Conservation (phyloP, 768 basidiomycete species). For the Psilocybe subaeruginosa region DNA sequence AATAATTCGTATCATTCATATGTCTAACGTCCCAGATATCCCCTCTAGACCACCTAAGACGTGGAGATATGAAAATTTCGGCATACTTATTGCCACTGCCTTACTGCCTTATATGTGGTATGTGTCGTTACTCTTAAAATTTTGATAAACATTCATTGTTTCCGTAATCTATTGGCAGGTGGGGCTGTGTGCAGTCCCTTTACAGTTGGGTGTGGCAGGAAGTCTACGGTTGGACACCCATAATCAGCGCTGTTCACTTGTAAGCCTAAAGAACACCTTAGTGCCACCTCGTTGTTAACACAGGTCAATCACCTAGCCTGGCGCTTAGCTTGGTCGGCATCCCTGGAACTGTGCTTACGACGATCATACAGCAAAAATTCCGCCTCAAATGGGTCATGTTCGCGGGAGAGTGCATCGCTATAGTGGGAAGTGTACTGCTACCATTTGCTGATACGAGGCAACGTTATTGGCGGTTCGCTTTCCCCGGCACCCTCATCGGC, state of each 20-base stretch:
- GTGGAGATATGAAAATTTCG: constrained; percentile 46
- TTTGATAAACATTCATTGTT: no score
- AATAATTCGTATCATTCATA: no score
- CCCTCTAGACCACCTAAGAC: constrained; percentile 39
- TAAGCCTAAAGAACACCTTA: constrained; percentile 16
- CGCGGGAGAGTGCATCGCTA: constrained; percentile 37
- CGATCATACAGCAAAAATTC: constrained; percentile 34
- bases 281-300: constrained; percentile 7
- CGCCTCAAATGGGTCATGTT: constrained; percentile 50
- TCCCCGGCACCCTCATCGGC: constrained; percentile 54
- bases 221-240: constrained; percentile 43
- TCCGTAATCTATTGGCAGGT: constrained; percentile 14
- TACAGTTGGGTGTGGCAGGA: constrained; percentile 43
- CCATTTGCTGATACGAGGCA: constrained; percentile 41
- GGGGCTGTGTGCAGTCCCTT: constrained; percentile 34
- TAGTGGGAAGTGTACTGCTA: constrained; percentile 42
- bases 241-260: constrained; percentile 43
- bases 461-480: constrained; percentile 48
- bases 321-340: constrained; percentile 45
- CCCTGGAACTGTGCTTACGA: constrained; percentile 38
- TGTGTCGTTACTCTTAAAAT: background rate
- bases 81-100: constrained; percentile 38
- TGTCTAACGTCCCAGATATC: background rate
- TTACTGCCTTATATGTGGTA: constrained; percentile 38
- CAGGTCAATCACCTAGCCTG: constrained; percentile 27